A percentile compares a stretch with the other conserved stretches of the same genome.
phyloP scores from a whole-genome alignment of 139 green algal species.

The Cymbomonas tetramitiformis region DNA sequence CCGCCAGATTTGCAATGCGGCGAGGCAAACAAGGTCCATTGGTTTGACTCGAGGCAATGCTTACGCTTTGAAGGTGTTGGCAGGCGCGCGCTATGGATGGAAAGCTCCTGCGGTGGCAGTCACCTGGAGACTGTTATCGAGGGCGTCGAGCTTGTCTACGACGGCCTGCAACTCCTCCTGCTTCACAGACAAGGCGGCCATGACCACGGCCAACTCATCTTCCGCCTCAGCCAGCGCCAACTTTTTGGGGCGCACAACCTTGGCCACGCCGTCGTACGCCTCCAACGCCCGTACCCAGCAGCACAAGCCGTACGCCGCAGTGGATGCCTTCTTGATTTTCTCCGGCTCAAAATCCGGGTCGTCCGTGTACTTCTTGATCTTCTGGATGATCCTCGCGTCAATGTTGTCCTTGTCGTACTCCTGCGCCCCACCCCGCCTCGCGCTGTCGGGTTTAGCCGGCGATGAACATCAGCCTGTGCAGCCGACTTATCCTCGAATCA shows the following conservation, averaged over 20 bases:
- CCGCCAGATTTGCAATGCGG: too few relatives aligned
- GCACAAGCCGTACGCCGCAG: conserved; percentile 50
- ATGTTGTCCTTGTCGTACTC: conserved; percentile 49
- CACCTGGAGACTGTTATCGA: conserved; percentile 11
- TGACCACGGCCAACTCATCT: conserved; percentile 32
- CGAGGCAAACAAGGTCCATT: too few relatives aligned
- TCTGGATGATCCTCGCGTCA: conserved; percentile 37
- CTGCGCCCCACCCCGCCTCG: too few relatives aligned
- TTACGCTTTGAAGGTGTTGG: too few relatives aligned
- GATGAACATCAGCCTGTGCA: too few relatives aligned
- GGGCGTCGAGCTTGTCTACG: conserved; percentile 25
- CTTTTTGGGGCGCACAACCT: conserved; percentile 40
- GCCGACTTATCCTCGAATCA: too few relatives aligned
- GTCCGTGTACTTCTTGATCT: conserved; percentile 39
- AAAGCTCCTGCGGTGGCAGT: conserved; percentile 9
- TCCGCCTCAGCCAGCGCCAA: conserved; percentile 38
- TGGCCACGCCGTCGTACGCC: conserved; percentile 38
- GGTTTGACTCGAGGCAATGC: too few relatives aligned
- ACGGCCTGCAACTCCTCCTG: conserved; percentile 43
- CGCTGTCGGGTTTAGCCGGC: too few relatives aligned
- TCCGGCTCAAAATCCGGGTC: conserved; percentile 51
- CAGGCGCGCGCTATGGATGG: conserved; percentile 19
- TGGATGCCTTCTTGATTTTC: conserved; percentile 45
- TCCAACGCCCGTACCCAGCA: conserved; percentile 48
- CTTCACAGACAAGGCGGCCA: conserved; percentile 43